phyloP scores from a whole-genome alignment of 192 early-diverging fungal genomes.

The Spinellus fusiger region DNA sequence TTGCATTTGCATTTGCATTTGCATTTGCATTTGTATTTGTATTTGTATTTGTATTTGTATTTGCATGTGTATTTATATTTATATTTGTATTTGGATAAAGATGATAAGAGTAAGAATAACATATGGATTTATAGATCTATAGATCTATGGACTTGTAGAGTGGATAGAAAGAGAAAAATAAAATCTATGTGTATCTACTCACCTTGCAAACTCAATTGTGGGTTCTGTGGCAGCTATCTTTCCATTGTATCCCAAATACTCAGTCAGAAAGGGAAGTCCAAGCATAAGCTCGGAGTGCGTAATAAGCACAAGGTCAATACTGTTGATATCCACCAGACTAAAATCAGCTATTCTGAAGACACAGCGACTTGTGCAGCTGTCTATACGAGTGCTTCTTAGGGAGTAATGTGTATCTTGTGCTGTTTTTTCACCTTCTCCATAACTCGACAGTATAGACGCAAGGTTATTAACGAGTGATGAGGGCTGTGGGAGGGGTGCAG shows the following conservation, averaged over 20 bases:
- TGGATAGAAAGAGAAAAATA: too few relatives aligned
- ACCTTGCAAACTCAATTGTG: constrained; percentile 71
- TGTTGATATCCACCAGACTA: constrained; percentile 53
- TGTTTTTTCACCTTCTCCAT: constrained; percentile 10
- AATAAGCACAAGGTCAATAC: constrained; percentile 71
- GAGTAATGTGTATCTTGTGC: constrained; percentile 6
- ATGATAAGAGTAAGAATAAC: too few relatives aligned
- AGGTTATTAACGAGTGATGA: neutral
- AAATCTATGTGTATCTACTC: constrained; percentile 1
- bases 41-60: neutral
- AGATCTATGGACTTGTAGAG: too few relatives aligned
- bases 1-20: neutral
- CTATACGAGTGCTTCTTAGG: neutral
- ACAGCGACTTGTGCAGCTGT: constrained; percentile 7
- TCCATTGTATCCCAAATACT: constrained; percentile 74
- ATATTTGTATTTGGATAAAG: too few relatives aligned
- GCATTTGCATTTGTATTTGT: neutral
- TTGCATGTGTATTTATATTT: neutral
- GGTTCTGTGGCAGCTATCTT: constrained; percentile 78
- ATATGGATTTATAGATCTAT: too few relatives aligned
- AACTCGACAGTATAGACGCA: neutral
- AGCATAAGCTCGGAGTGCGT: constrained; percentile 70
- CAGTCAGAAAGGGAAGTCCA: constrained; percentile 76
- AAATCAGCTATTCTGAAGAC: constrained; percentile 41
- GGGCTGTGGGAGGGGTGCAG: neutral